Evolutionary conservation across 805 yeast species (phyloP).

Genomic region (Candida ortonii): DNA sequence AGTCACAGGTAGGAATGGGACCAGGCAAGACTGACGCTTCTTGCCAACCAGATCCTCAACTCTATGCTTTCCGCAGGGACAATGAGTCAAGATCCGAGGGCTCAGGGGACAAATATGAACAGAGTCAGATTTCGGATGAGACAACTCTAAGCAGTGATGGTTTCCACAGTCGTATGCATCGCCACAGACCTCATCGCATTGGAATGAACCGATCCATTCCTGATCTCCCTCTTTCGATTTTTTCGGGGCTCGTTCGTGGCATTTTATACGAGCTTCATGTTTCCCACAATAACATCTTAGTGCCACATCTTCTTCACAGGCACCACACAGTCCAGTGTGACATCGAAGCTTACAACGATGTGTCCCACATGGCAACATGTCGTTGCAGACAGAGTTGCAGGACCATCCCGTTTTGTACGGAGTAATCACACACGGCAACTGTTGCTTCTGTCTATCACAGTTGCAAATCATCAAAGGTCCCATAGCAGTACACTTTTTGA

Average conservation of each 20-base stretch:
- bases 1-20: slow-evolving; percentile 73
- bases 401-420: slow-evolving; percentile 66
- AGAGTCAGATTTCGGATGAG: slow-evolving; percentile 47
- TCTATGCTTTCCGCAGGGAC: slow-evolving; percentile 75
- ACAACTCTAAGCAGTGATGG: slow-evolving; percentile 47
- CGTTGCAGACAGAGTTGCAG: slow-evolving; percentile 62
- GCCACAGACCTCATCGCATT: slow-evolving; percentile 45
- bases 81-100: slow-evolving; percentile 57
- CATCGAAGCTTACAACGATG: slow-evolving; percentile 65
- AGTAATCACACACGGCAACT: slow-evolving; percentile 70
- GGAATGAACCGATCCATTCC: slow-evolving; percentile 50
- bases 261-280: slow-evolving; percentile 39
- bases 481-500: slow-evolving; percentile 68
- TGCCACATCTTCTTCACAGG: slow-evolving; percentile 49
- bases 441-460: slow-evolving; percentile 68
- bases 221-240: slow-evolving; percentile 24
- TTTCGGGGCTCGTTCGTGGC: slow-evolving; percentile 43
- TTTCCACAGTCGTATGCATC: slow-evolving; percentile 60
- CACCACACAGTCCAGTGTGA: slow-evolving; percentile 82
- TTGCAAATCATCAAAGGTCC: slow-evolving; percentile 68
- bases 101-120: slow-evolving; percentile 55
- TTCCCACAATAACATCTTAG: slow-evolving; percentile 77
- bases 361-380: slow-evolving; percentile 63
- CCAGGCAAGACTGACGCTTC: slow-evolving; percentile 60
- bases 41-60: slow-evolving; percentile 37